phyloP scores from a whole-genome alignment of 768 basidiomycete genomes.

The Pleurotus djamor region DNA sequence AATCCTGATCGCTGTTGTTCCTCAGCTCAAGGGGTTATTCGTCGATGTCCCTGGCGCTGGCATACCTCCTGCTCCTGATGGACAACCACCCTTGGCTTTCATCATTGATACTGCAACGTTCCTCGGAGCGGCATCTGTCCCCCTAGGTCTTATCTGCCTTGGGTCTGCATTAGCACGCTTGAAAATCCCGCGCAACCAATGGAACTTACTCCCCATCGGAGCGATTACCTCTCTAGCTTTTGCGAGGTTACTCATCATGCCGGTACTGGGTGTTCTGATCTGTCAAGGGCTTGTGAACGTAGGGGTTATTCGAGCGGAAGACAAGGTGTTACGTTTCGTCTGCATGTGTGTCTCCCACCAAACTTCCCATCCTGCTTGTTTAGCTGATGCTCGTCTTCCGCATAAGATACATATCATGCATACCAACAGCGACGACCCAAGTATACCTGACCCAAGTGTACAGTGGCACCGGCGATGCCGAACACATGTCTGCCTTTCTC shows the following conservation, averaged over 20 bases:
- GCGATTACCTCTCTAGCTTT: constrained; percentile 41
- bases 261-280: constrained; percentile 48
- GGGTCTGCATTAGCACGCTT: constrained; percentile 57
- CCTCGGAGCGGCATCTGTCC: constrained; percentile 62
- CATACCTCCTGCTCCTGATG: constrained; percentile 59
- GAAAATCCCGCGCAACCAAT: constrained; percentile 32
- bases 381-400: neutral
- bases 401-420: constrained; percentile 53
- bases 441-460: constrained; percentile 66
- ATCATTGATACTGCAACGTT: constrained; percentile 56
- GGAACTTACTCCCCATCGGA: constrained; percentile 32
- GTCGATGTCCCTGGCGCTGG: constrained; percentile 37
- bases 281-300: constrained; percentile 31
- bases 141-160: constrained; percentile 58
- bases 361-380: neutral
- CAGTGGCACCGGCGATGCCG: constrained; percentile 62
- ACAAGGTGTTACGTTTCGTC: constrained; percentile 49
- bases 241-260: constrained; percentile 39
- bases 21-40: constrained; percentile 61
- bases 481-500: constrained; percentile 59
- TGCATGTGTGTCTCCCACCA: constrained; percentile 43
- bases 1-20: constrained; percentile 55
- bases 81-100: constrained; percentile 63
- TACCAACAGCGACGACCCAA: constrained; percentile 63
- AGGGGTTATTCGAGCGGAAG: constrained; percentile 32